Evolutionary conservation across 1,284 basidiomycete species (phyloP).

Genomic region (Athelia psychrophila): DNA sequence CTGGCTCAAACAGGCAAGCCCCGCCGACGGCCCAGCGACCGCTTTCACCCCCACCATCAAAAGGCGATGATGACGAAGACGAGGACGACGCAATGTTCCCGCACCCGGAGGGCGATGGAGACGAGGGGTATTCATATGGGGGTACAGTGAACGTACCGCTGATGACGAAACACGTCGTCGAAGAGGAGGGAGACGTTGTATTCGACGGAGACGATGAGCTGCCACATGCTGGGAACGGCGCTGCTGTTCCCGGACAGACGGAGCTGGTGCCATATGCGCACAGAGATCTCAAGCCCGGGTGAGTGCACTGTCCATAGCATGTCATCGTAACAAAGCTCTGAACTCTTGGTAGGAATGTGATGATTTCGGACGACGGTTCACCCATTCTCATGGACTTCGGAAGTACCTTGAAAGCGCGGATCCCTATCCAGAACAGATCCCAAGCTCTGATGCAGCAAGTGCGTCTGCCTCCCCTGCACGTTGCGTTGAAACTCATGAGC

Average conservation of each 20-base stretch:
- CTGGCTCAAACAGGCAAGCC: constrained; percentile 16
- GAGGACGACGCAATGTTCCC: constrained; percentile 64
- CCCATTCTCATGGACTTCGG: constrained; percentile 99
- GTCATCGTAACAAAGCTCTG: neutral
- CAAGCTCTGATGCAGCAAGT: constrained; percentile 88
- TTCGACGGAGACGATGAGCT: constrained; percentile 80
- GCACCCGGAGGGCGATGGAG: constrained; percentile 67
- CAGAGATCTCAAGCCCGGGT: constrained; percentile 96
- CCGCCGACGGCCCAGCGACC: constrained; percentile 20
- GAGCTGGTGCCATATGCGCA: constrained; percentile 90
- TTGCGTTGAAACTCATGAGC: constrained; percentile 2
- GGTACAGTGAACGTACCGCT: constrained; percentile 44
- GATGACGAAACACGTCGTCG: constrained; percentile 47
- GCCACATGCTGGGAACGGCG: constrained; percentile 26
- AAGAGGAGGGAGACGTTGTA: constrained; percentile 56
- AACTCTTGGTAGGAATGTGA: constrained; percentile 72
- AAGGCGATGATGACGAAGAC: constrained; percentile 42
- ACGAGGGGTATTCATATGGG: constrained; percentile 70
- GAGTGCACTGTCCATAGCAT: constrained; percentile 22
- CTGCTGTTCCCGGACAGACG: constrained; percentile 36
- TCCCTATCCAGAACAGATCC: constrained; percentile 76
- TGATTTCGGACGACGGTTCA: constrained; percentile 91
- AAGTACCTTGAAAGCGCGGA: constrained; percentile 78
- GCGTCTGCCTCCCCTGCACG: constrained; percentile 4
- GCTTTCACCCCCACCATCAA: neutral